A percentile compares a stretch with the other conserved stretches of the same genome.
Conservation (phyloP, 148 eudicot species). For the Salicornia ramosissima region DNA sequence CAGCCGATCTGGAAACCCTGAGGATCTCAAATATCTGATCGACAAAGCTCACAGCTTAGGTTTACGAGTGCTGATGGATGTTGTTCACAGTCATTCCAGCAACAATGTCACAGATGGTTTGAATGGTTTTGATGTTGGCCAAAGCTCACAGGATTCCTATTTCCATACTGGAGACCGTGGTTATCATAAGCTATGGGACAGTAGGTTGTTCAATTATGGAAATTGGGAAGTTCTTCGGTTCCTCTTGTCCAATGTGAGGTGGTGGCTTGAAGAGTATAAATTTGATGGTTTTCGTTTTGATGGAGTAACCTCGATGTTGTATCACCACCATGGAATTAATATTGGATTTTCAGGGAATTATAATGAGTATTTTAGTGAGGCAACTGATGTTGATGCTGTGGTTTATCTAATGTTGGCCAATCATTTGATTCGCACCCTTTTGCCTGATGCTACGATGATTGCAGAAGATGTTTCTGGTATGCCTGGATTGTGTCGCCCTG, state of each 20-base stretch:
- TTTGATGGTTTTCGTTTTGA: constrained; percentile 98
- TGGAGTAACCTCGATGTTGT: constrained; percentile 94
- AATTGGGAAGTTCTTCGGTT: constrained; percentile 99
- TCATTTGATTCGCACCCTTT: constrained; percentile 49
- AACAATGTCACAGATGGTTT: constrained; percentile 88
- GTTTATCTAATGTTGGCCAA: constrained; percentile 93
- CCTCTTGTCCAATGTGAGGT: constrained; percentile 82
- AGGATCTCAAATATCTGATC: constrained; percentile 87
- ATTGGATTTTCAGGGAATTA: constrained; percentile 74
- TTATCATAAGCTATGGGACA: constrained; percentile 88
- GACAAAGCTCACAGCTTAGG: constrained; percentile 98
- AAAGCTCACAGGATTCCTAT: constrained; percentile 83
- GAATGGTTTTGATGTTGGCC: constrained; percentile 94
- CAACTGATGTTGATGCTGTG: constrained; percentile 88
- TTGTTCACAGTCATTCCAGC: constrained; percentile 95
- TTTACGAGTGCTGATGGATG: constrained; percentile 83
- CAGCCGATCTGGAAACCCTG: constrained; percentile 90
- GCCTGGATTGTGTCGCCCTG: constrained; percentile 89
- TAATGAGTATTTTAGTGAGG: constrained; percentile 81
- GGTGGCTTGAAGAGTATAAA: constrained; percentile 92
- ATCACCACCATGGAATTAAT: constrained; percentile 90
- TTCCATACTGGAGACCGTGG: constrained; percentile 87
- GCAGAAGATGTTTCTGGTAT: constrained; percentile 99
- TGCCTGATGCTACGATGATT: constrained; percentile 79
- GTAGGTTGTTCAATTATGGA: constrained; percentile 83